phyloP scores from a whole-genome alignment of 176 grass and related monocot species.

The Musa itinerans region DNA sequence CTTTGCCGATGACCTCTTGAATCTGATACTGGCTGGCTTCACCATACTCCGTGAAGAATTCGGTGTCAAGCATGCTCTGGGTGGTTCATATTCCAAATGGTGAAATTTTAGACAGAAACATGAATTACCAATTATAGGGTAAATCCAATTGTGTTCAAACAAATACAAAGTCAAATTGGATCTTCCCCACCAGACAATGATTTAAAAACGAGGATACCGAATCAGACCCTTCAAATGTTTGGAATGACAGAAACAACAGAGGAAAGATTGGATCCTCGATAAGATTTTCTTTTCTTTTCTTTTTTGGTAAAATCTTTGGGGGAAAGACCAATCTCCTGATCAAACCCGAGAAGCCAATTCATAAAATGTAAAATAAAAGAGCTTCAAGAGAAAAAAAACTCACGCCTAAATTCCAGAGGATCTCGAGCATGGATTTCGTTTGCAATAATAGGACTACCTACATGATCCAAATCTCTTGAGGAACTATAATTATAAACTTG shows the following conservation, averaged over 20 bases:
- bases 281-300: background rate
- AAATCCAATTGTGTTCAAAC: too few relatives aligned
- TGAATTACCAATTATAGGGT: background rate
- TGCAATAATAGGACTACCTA: background rate
- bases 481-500: background rate
- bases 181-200: background rate
- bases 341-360: background rate
- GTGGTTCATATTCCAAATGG: background rate
- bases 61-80: background rate
- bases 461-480: background rate
- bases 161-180: background rate
- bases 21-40: conserved; percentile 6
- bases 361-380: background rate
- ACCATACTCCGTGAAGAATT: conserved; percentile 13
- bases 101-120: background rate
- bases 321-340: background rate
- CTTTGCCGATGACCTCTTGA: conserved; percentile 12
- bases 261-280: background rate
- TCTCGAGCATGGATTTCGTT: background rate
- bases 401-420: background rate
- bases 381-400: background rate
- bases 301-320: background rate
- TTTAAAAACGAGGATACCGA: background rate
- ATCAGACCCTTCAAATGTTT: background rate
- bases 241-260: background rate